These are phyloP conservation scores for Naganishia friedmannii DNA, from an alignment of 768 basidiomycete species.

Conservation along the genomic window DNA sequence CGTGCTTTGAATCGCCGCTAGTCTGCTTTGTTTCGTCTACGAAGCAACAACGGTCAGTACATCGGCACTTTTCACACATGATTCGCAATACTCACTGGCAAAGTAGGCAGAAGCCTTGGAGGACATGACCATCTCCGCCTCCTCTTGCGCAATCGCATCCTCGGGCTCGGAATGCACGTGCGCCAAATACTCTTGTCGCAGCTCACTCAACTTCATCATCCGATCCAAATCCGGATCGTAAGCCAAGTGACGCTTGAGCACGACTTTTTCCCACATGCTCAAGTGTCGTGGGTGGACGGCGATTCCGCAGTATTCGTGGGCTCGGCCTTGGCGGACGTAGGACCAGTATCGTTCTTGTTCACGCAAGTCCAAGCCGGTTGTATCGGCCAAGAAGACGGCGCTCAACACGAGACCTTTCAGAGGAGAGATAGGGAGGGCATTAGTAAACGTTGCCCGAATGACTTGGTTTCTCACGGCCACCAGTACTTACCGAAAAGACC, in stretches of 20 bases:
- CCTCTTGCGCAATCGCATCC: constrained; percentile 50
- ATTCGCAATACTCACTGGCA: constrained; percentile 33
- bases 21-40: constrained; percentile 14
- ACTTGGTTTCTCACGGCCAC: no score
- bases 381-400: constrained; percentile 51
- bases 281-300: constrained; percentile 54
- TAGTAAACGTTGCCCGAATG: no score
- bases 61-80: background rate
- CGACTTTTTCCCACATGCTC: constrained; percentile 46
- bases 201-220: constrained; percentile 49
- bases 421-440: no score
- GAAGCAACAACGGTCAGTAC: background rate
- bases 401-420: constrained; percentile 41
- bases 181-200: constrained; percentile 47
- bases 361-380: constrained; percentile 54
- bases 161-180: constrained; percentile 45
- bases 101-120: constrained; percentile 37
- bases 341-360: constrained; percentile 55
- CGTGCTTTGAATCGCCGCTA: background rate
- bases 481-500: constrained; percentile 36
- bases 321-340: constrained; percentile 50
- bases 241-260: constrained; percentile 51
- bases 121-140: constrained; percentile 42
- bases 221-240: constrained; percentile 53
- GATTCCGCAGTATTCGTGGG: constrained; percentile 53